Base-by-base conservation (phyloP, 148 eudicot species). In the Nepenthes gracilis region DNA sequence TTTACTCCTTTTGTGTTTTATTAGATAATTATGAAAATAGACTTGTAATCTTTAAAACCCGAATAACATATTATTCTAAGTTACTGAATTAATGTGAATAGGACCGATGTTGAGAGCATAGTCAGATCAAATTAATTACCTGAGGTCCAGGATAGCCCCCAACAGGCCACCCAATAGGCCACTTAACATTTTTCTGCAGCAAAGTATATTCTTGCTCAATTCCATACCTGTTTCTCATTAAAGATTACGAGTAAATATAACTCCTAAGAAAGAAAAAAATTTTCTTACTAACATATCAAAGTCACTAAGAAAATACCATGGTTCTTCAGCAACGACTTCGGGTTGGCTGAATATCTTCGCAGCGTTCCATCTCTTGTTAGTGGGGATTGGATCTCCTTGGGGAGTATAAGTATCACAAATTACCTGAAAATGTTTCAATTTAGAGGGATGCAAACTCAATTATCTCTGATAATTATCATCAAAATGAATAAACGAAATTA, bases 151-250 rank as follows among this genome's bases (percentile, higher is more conserved):
- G 82, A 37, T 62, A 81, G 53, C 82, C 85, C 33, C 85, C 85
- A 53, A 70, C 47, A n/a, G 86, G 86, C 86, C 86, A 82, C 4
- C 86, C 86, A 43, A 78, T 73, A 37, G 86, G 86, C 86, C 86
- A 82, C 51, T 76, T 79, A 1, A 71, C 54, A 33, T 69, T 76
- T 51, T 67, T 74, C 66, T 82, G 86, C 33, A 82, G 70, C 36
- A 82, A 75, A 38, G 86, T 82, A 58, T 82, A 82, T 63, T 82
- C 83, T 67, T 82, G 86, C 64, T 82, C 86, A 36, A 82, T 78
- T 1, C 86, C 86, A 43, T 65, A 79, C 86, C 86, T 81, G 33
- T 50, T 35, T 36, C 35, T 34, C 35, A 52, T 10, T 36, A 51
- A 1, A 23, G 23, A 23, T 23, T 23, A 23, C 23, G 23, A 15